These are phyloP conservation scores for Tricharina praecox DNA, from an alignment of 495 filamentous ascomycete genomes.

Conservation along the genomic window DNA sequence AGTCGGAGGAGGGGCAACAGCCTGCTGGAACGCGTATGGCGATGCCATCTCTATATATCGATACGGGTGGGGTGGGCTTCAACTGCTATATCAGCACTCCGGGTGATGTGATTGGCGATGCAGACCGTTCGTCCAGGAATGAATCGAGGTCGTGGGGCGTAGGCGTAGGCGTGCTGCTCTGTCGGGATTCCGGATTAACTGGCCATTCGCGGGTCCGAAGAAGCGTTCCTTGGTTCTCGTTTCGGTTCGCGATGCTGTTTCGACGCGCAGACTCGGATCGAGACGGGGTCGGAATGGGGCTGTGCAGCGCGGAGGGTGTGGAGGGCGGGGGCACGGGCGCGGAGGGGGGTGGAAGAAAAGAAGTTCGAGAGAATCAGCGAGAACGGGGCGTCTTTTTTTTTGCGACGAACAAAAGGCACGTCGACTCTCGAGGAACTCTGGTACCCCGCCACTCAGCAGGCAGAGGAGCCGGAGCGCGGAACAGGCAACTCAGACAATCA, in stretches of 20 bases:
- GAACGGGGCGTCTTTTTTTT: neutral
- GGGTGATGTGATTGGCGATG: neutral
- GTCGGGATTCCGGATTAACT: neutral
- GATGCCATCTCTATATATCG: constrained; percentile 16
- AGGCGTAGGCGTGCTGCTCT: no score
- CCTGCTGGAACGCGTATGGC: constrained; percentile 17
- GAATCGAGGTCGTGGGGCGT: no score
- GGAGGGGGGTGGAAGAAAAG: neutral
- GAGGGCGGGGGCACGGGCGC: neutral
- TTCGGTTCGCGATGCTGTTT: neutral
- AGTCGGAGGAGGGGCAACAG: neutral
- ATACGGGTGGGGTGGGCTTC: neutral
- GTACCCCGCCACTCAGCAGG: neutral
- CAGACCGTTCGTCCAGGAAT: neutral
- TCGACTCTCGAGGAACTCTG: neutral
- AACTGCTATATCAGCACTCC: neutral
- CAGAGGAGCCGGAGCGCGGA: neutral
- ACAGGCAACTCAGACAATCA: no score
- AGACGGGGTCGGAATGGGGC: no score
- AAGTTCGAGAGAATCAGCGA: neutral
- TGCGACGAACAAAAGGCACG: neutral
- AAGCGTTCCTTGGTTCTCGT: neutral
- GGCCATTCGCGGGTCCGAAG: neutral
- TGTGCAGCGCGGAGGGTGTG: neutral
- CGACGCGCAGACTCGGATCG: neutral